Base-by-base conservation (phyloP, 768 basidiomycete genomes). In the Hypholoma sublateritium region DNA sequence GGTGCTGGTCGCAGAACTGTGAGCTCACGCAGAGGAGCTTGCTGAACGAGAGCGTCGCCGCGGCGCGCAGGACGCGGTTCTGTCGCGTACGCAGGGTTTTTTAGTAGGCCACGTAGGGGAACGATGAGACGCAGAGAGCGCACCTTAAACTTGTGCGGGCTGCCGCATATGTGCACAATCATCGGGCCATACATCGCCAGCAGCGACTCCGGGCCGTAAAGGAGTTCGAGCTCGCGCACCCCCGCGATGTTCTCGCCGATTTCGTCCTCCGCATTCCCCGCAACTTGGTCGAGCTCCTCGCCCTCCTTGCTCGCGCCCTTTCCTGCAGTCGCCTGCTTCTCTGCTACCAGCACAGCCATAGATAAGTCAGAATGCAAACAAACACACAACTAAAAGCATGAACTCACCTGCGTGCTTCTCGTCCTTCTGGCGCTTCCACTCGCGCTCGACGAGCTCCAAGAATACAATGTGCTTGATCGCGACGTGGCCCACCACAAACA, bases 401-500 rank as follows among this genome's bases (percentile, higher is more conserved):
- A 12, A 70, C 84, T 37, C 62, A 92, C 95, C 88, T 56, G 86
- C 77, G 19, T 87, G 85, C 59, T 85, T 88, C 67, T 91, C 92
- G 58, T 97, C 95, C 74, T 97, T 98, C 71, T 96, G 89, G 9
- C 95, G 77, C 74, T 99, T 99, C 85, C 93, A 91, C 67, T 99
- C 96, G 35, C 95, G 77, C 70, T 99, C 97, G 19, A 98, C 89
- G 48, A 97, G 79, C 69, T 99, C 97, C 17, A 99, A 82, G 66
- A 92, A 97, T 14, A 96, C 95, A 56, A 98, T 93, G 48, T 99
- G 96, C 71, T 98, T 98, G 74, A 98, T 93, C 11, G 96, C 94
- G 25, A 96, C 91, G 69, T 98, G 97, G 0, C 97, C 97, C 17
- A 98, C 94, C 37, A 93, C 83, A 67, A 98, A 98, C 24, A 98